phyloP scores from a whole-genome alignment of 1,284 basidiomycete species.

The Cutaneotrichosporon sp. region DNA sequence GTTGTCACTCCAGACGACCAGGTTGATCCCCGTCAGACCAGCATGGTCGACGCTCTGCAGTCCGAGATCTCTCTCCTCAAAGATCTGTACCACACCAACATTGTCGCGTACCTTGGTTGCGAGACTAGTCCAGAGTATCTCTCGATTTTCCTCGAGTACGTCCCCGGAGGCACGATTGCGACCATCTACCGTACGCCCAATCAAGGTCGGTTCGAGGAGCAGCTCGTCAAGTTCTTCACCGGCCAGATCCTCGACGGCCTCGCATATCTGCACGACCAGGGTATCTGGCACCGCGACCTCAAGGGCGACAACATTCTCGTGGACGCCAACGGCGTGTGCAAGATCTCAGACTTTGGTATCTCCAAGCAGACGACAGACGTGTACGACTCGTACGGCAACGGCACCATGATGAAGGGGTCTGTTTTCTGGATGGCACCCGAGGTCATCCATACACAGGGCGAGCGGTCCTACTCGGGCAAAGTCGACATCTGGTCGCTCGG shows the following conservation, averaged over 20 bases:
- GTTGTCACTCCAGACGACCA: conserved; percentile 26
- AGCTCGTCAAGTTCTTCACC: conserved; percentile 88
- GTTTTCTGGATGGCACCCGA: conserved; percentile 99
- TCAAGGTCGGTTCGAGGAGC: conserved; percentile 64
- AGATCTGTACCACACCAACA: conserved; percentile 93
- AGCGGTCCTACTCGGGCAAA: conserved; percentile 81
- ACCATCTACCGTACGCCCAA: conserved; percentile 88
- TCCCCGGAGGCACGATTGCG: conserved; percentile 93
- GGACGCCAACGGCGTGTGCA: conserved; percentile 86
- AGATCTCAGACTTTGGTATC: conserved; percentile 92
- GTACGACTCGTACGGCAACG: conserved; percentile 65
- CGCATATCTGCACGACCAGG: conserved; percentile 84
- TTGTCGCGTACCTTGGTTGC: conserved; percentile 87
- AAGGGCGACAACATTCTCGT: conserved; percentile 99
- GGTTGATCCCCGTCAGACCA: conserved; percentile 75
- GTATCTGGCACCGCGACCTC: conserved; percentile 93
- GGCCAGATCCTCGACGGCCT: conserved; percentile 86
- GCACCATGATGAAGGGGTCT: conserved; percentile 90
- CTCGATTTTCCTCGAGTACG: conserved; percentile 98
- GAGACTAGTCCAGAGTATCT: conserved; percentile 85
- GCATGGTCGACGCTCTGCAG: conserved; percentile 85
- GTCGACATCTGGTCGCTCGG: conserved; percentile 98
- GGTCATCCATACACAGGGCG: conserved; percentile 55
- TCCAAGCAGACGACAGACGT: conserved; percentile 79
- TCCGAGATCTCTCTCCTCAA: conserved; percentile 92